Conservation (phyloP, 202 grass and related monocot species). For the Digitaria exilis region DNA sequence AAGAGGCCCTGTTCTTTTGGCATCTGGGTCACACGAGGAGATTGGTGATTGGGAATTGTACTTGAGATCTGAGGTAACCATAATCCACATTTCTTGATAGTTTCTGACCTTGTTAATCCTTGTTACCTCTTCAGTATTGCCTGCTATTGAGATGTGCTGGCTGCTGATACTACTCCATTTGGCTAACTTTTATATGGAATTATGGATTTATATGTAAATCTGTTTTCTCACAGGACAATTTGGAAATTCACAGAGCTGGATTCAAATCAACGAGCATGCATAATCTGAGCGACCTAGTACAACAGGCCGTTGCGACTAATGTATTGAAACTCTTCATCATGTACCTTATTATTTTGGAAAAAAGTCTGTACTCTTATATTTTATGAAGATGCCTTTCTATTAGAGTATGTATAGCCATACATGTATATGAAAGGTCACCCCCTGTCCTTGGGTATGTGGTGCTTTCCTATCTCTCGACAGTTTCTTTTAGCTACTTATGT, state of each 20-base stretch:
- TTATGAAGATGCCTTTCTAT: slow-evolving; percentile 23
- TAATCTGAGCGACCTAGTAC: slow-evolving; percentile 91
- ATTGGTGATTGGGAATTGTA: slow-evolving; percentile 83
- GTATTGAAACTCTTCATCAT: slow-evolving; percentile 54
- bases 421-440: too few relatives aligned
- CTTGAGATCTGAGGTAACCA: slow-evolving; percentile 84
- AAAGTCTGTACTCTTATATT: neutral
- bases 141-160: slow-evolving; percentile 12
- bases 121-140: neutral
- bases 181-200: slow-evolving; percentile 35
- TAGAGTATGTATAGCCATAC: too few relatives aligned
- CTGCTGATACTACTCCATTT: slow-evolving; percentile 14
- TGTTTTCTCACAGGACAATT: slow-evolving; percentile 61
- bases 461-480: too few relatives aligned
- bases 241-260: slow-evolving; percentile 80
- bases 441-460: too few relatives aligned
- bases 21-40: slow-evolving; percentile 71
- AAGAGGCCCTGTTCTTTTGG: slow-evolving; percentile 77
- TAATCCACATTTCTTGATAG: slow-evolving; percentile 27
- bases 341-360: slow-evolving; percentile 33
- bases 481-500: slow-evolving; percentile 12
- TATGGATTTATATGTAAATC: neutral
- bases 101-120: slow-evolving; percentile 15
- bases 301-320: slow-evolving; percentile 69
- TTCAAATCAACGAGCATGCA: slow-evolving; percentile 92